phyloP scores from a whole-genome alignment of 768 basidiomycete genomes.

The Suillus alpinus region DNA sequence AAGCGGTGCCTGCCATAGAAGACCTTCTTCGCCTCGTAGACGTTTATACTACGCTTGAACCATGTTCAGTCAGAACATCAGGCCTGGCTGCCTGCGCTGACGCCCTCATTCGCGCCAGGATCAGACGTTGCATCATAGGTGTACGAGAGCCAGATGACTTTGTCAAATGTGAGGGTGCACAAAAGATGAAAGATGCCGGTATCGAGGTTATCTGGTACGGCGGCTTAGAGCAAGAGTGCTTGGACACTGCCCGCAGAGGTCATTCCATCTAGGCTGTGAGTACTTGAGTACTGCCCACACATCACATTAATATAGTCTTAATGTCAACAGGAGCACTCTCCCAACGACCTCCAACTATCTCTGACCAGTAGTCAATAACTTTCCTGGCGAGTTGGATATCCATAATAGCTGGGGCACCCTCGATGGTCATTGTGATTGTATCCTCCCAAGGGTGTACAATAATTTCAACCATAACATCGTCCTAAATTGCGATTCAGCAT shows the following conservation, averaged over 20 bases:
- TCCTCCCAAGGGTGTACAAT: slow-evolving; percentile 17
- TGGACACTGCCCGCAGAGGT: slow-evolving; percentile 72
- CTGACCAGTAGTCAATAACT: slow-evolving; percentile 20
- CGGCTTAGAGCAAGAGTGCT: slow-evolving; percentile 76
- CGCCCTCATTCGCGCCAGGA: slow-evolving; percentile 67
- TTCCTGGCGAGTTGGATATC: slow-evolving; percentile 14
- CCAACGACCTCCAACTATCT: slow-evolving; percentile 10
- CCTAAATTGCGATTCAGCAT: slow-evolving; percentile 16
- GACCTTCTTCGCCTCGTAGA: slow-evolving; percentile 58
- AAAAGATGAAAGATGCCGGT: slow-evolving; percentile 64
- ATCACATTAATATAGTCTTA: not conserved
- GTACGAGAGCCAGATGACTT: slow-evolving; percentile 92
- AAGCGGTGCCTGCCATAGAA: slow-evolving; percentile 29
- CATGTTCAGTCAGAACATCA: slow-evolving; percentile 87
- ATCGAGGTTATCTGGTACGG: slow-evolving; percentile 73
- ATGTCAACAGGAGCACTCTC: not conserved
- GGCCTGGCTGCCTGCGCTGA: slow-evolving; percentile 86
- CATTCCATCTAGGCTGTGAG: slow-evolving; percentile 22
- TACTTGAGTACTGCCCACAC: not conserved
- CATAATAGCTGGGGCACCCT: slow-evolving; percentile 17
- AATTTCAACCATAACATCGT: slow-evolving; percentile 35
- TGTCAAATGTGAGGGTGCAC: slow-evolving; percentile 87
- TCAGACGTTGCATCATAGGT: slow-evolving; percentile 82
- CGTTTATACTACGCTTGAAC: slow-evolving; percentile 95
- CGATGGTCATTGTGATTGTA: slow-evolving; percentile 20